Conservation (phyloP, 169 alveolate species). For the Pseudocohnilembus persalinus region DNA sequence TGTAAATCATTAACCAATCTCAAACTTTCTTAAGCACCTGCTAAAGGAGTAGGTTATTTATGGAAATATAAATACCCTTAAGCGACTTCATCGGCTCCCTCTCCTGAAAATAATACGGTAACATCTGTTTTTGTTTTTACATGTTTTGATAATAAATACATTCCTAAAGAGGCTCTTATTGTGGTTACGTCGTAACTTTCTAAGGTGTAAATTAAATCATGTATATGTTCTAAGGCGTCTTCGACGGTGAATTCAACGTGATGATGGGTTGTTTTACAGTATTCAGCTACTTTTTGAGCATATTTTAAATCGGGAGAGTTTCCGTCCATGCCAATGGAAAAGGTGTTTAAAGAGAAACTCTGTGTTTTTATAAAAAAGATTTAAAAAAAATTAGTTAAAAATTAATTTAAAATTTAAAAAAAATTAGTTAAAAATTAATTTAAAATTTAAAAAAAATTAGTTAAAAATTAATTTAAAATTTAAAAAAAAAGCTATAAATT, state of each 20-base stretch:
- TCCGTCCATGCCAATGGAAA: neutral
- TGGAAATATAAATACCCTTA: constrained; percentile 90
- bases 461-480: too few species aligned
- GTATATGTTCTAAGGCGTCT: constrained; percentile 42
- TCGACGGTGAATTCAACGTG: neutral
- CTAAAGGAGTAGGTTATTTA: constrained; percentile 79
- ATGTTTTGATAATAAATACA: constrained; percentile 79
- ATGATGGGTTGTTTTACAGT: neutral
- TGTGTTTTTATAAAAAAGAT: neutral
- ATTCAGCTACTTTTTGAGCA: neutral
- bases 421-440: too few species aligned
- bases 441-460: too few species aligned
- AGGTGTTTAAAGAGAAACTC: neutral
- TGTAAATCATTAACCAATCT: constrained; percentile 77
- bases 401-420: too few species aligned
- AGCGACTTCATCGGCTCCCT: constrained; percentile 89
- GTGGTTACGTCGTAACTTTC: constrained; percentile 89
- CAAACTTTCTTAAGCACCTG: constrained; percentile 78
- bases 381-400: neutral
- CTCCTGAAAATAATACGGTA: constrained; percentile 86
- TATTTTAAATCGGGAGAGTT: neutral
- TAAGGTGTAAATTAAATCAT: constrained; percentile 82
- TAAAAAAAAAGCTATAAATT: too few species aligned
- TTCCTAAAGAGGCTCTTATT: constrained; percentile 89
- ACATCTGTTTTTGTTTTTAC: constrained; percentile 66